phyloP scores from a whole-genome alignment of 202 grass and related monocot species.

The Panicum hallii region DNA sequence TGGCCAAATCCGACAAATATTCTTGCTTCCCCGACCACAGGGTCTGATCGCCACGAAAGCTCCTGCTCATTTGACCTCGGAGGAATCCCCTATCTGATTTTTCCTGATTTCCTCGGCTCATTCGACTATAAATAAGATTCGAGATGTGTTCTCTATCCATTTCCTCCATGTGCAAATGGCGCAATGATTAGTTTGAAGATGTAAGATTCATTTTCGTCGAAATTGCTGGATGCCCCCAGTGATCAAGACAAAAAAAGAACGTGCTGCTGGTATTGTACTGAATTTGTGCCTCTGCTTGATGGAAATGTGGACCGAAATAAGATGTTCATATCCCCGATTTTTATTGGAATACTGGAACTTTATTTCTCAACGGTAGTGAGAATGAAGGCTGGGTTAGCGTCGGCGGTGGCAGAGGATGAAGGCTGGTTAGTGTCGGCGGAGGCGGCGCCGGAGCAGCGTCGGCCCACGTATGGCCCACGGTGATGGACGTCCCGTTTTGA shows the following conservation, averaged over 20 bases:
- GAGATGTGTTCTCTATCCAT: background rate
- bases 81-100: background rate
- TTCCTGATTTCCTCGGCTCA: constrained; percentile 37
- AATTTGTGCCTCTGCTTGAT: background rate
- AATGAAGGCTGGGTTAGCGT: too few species aligned
- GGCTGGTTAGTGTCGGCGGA: too few species aligned
- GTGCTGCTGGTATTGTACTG: background rate
- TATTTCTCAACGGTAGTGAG: too few species aligned
- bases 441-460: too few species aligned
- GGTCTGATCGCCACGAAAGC: background rate
- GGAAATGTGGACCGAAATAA: background rate
- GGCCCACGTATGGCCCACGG: too few species aligned
- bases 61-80: background rate
- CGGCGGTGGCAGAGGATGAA: too few species aligned
- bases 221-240: background rate
- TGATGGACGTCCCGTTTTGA: background rate
- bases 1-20: background rate
- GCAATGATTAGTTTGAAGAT: background rate
- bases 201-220: background rate
- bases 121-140: constrained; percentile 46
- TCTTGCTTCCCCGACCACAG: constrained; percentile 30
- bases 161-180: background rate
- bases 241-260: background rate
- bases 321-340: background rate
- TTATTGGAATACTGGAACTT: too few species aligned